Evolutionary conservation across 176 grass and related monocot genomes (phyloP).

Genomic region (Carex cristatella): DNA sequence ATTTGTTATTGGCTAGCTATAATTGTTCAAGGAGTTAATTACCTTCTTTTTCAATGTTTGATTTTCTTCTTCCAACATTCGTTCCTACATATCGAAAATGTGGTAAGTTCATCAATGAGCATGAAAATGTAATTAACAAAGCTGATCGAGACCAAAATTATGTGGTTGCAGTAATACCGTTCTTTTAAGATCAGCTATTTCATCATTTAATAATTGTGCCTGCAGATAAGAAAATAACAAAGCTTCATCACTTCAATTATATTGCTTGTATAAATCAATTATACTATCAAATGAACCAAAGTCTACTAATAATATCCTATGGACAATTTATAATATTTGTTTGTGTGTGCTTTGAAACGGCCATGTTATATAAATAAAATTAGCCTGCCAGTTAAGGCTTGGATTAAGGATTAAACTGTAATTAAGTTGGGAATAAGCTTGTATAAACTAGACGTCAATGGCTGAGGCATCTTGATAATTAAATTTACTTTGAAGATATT

Average conservation of each 20-base stretch:
- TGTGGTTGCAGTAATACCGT: conserved; percentile 32
- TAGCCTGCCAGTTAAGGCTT: background rate
- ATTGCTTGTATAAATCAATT: background rate
- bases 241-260: background rate
- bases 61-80: conserved; percentile 63
- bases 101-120: background rate
- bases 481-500: background rate
- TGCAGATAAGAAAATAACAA: conserved; percentile 15
- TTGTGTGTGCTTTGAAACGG: background rate
- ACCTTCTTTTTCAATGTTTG: conserved; percentile 57
- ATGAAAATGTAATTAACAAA: background rate
- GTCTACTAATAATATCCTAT: background rate
- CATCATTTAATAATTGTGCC: conserved; percentile 54
- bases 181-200: conserved; percentile 56
- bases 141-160: background rate
- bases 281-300: background rate
- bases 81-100: conserved; percentile 31
- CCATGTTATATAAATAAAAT: background rate
- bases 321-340: background rate
- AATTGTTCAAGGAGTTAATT: background rate
- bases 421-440: background rate
- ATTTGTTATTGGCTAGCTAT: background rate
- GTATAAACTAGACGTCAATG: background rate
- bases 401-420: background rate
- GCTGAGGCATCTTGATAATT: background rate